phyloP scores from a whole-genome alignment of 345 rosid genomes.

The Acer saccharum region DNA sequence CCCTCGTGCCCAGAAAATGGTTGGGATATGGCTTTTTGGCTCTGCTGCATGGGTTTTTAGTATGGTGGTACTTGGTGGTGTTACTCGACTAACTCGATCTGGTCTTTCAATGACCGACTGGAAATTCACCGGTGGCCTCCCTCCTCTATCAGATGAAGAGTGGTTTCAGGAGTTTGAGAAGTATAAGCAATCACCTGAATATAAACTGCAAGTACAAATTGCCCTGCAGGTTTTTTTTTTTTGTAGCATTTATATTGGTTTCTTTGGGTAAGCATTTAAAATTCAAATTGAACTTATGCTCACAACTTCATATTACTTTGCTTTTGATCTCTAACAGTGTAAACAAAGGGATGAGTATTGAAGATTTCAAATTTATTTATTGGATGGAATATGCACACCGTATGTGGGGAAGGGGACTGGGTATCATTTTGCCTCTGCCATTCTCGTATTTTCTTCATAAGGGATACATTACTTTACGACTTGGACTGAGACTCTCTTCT shows the following conservation, averaged over 20 bases:
- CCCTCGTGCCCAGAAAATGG: constrained; percentile 77
- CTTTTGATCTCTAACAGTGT: constrained; percentile 45
- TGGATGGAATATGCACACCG: constrained; percentile 99
- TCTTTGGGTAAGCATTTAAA: background rate
- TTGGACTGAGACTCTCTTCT: constrained; percentile 77
- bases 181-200: constrained; percentile 87
- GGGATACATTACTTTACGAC: constrained; percentile 79
- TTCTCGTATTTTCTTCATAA: constrained; percentile 88
- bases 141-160: constrained; percentile 81
- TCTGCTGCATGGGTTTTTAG: constrained; percentile 96
- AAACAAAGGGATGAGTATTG: constrained; percentile 91
- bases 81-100: constrained; percentile 81
- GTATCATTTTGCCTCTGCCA: constrained; percentile 95
- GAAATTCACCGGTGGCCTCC: constrained; percentile 85
- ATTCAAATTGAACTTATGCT: constrained; percentile 6
- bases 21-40: constrained; percentile 95
- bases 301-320: background rate
- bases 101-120: constrained; percentile 98
- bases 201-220: constrained; percentile 52
- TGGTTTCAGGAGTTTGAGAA: constrained; percentile 85
- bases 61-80: constrained; percentile 89
- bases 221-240: background rate
- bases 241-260: background rate
- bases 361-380: constrained; percentile 91
- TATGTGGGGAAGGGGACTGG: constrained; percentile 98